These are phyloP conservation scores for Trichoderma afroharzianum DNA, from an alignment of 2,329 filamentous ascomycete genomes.

Conservation along the genomic window DNA sequence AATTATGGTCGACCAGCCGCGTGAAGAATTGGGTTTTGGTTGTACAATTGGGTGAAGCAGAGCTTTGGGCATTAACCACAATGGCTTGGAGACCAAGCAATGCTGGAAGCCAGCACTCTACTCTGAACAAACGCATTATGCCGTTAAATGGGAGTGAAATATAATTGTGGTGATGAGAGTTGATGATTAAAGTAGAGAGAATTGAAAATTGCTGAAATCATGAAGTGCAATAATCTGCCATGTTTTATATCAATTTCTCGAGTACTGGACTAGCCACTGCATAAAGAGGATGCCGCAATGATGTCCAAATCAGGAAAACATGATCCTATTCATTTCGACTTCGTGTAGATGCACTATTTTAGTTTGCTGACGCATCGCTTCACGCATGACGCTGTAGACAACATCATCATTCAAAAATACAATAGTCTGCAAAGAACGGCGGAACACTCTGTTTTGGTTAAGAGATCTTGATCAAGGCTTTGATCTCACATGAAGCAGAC, in stretches of 20 bases:
- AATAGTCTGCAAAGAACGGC: neutral
- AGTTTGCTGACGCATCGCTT: neutral
- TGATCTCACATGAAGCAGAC: neutral
- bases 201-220: neutral
- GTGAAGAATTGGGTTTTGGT: neutral
- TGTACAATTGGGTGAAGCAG: neutral
- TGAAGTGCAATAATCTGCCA: neutral
- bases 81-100: neutral
- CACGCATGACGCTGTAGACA: neutral
- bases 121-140: neutral
- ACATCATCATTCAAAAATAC: neutral
- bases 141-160: neutral
- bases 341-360: neutral
- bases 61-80: neutral
- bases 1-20: neutral
- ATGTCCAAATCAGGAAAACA: neutral
- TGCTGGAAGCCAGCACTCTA: neutral
- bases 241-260: neutral
- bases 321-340: neutral
- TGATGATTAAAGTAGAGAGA: neutral
- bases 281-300: neutral
- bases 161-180: neutral
- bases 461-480: neutral
- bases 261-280: neutral
- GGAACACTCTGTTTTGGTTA: too few relatives aligned